These are phyloP conservation scores for Pseudogymnoascus sp. DNA, from an alignment of 2,329 filamentous ascomycete genomes.

Conservation along the genomic window DNA sequence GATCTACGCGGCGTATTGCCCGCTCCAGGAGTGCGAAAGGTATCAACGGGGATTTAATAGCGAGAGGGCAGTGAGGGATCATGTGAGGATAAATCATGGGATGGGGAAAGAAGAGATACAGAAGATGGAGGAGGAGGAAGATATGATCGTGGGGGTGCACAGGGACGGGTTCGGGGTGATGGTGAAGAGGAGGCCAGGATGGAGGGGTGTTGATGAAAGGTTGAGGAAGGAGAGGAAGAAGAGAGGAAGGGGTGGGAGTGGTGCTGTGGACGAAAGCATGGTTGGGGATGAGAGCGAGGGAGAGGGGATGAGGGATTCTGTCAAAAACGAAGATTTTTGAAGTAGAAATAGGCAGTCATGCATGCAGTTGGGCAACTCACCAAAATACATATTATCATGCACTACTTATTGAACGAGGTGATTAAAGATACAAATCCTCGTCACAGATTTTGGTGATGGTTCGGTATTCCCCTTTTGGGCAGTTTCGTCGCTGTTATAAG, in stretches of 20 bases:
- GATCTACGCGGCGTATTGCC: neutral
- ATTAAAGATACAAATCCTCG: neutral
- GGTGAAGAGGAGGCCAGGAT: constrained; percentile 42
- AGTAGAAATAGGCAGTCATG: neutral
- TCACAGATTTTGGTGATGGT: neutral
- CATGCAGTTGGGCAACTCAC: neutral
- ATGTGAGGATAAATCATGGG: constrained; percentile 38
- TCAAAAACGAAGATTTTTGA: neutral
- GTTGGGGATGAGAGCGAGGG: neutral
- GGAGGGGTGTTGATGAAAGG: constrained; percentile 34
- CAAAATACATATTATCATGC: neutral
- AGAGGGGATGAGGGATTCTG: neutral
- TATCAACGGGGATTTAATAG: constrained; percentile 29
- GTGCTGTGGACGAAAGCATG: neutral
- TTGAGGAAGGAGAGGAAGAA: neutral
- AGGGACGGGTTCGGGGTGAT: constrained; percentile 59
- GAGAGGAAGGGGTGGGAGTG: neutral
- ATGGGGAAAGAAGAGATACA: constrained; percentile 14
- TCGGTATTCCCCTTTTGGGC: neutral
- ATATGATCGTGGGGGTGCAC: constrained; percentile 56
- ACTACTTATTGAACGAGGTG: neutral
- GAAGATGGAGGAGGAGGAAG: constrained; percentile 40
- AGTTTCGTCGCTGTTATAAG: neutral
- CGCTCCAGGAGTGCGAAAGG: neutral
- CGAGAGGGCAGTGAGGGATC: constrained; percentile 33